Evolutionary conservation across 2,329 filamentous ascomycete species (phyloP), one percentile per base, ranked within the genome.

Genomic region (Pleomassaria siparia): DNA sequence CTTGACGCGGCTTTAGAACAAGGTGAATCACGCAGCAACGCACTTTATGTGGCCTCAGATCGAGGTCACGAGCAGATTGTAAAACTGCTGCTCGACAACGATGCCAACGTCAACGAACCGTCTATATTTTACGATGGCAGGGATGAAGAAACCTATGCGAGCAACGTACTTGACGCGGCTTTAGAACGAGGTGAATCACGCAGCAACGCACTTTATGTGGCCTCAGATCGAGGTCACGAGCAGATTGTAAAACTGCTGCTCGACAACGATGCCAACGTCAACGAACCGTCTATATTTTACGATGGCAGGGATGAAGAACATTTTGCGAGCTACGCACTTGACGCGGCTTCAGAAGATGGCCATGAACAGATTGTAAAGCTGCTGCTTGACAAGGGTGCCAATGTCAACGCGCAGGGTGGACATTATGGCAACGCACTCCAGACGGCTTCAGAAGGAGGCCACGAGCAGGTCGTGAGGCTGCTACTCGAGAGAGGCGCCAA

Each of bases 241-340:
- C 16, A 49, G 13, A 47, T 58, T 13, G 55, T 62, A n/a, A 42
- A 55, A 42, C 24, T 51, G n/a, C 46, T 64, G 32, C 49, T 65
- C 10, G 33, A 56, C 6, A 43, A 46, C 13, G 53, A 54, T 25
- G 59, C 58, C n/a, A 24, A 47, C 28, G 44, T 44, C 18, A 53
- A 47, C 29, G 26, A 39, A 10, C 41, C 18, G 33, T 4, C 7
- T 37, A 15, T 11, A 37, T 7, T 8, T 7, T 21, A 37, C 16
- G 33, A n/a, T n/a, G n/a, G n/a, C n/a, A n/a, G n/a, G n/a, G n/a
- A n/a, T n/a, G n/a, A n/a, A n/a, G n/a, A n/a, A n/a, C n/a, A n/a
- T n/a, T n/a, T n/a, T n/a, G n/a, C n/a, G n/a, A n/a, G 33, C 33
- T 20, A 20, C 33, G 33, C 33, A 22, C 33, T 37, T 18, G 15